Conservation (phyloP, 2,329 filamentous ascomycete species). For the Gaeumannomyces sp. region DNA sequence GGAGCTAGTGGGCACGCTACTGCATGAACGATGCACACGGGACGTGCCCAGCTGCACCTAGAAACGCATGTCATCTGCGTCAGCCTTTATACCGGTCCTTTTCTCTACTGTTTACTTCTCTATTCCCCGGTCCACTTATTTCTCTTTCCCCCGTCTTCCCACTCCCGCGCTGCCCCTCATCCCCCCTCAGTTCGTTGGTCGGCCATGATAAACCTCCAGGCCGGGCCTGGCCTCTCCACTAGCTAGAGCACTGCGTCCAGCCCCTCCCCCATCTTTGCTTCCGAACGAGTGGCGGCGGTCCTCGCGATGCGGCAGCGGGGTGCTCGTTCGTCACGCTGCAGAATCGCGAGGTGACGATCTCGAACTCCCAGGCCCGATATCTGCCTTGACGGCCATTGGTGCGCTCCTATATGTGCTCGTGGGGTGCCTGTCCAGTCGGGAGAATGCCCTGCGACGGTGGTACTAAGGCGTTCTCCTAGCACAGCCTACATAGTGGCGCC, state of each 20-base stretch:
- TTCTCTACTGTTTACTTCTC: not conserved
- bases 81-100: not conserved
- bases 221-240: too few relatives aligned
- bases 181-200: not conserved
- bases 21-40: constrained; percentile 9
- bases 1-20: constrained; percentile 3
- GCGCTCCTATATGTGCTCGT: not conserved
- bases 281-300: too few relatives aligned
- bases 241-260: too few relatives aligned
- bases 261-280: too few relatives aligned
- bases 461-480: not conserved
- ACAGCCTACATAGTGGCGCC: too few relatives aligned
- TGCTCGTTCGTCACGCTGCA: not conserved
- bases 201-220: not conserved
- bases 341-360: not conserved
- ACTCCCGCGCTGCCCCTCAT: not conserved
- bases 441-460: not conserved
- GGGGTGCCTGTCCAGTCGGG: not conserved
- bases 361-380: not conserved
- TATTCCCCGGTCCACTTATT: not conserved
- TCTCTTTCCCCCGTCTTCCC: not conserved
- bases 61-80: constrained; percentile 10
- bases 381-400: not conserved
- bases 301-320: too few relatives aligned
- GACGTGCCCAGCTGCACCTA: constrained; percentile 7